Evolutionary conservation across 805 yeast species (phyloP).

Genomic region (fission yeast (Schizosaccharomyces pombe)): DNA sequence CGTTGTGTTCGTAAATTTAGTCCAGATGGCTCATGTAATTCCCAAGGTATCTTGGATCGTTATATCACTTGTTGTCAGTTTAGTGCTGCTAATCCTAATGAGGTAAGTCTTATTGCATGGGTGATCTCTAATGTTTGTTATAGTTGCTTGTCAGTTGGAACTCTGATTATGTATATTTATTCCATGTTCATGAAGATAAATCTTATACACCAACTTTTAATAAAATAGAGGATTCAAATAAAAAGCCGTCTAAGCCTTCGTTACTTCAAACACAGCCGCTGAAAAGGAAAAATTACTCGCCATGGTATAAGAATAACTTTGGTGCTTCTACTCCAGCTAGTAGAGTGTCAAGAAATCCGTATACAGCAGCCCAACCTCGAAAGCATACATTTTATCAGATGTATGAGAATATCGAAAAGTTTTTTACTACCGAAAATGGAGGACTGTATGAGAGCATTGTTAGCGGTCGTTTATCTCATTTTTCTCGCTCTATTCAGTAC

Average conservation of each 20-base stretch:
- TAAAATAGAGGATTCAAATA: not conserved
- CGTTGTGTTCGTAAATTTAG: conserved; percentile 10
- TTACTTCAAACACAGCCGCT: not conserved
- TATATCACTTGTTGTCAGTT: conserved; percentile 9
- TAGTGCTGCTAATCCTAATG: conserved; percentile 8
- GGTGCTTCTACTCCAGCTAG: not conserved
- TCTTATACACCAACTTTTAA: not conserved
- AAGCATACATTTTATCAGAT: not conserved
- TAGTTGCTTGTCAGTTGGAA: conserved; percentile 9
- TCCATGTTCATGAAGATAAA: conserved; percentile 7
- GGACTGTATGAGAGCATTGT: not conserved
- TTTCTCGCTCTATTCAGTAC: not conserved
- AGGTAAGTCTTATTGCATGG: not conserved
- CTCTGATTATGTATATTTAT: conserved; percentile 8
- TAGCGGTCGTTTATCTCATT: not conserved
- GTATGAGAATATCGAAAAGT: not conserved
- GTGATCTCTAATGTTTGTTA: too few species aligned
- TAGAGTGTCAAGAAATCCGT: not conserved
- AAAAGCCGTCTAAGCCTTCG: not conserved
- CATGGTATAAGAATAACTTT: not conserved
- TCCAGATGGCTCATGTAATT: conserved; percentile 2
- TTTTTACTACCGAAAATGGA: not conserved
- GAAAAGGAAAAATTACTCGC: not conserved
- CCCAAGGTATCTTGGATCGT: not conserved
- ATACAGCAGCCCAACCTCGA: not conserved